A percentile compares a stretch with the other conserved stretches of the same genome.
These are phyloP conservation scores for Voacanga thouarsii DNA, from an alignment of 257 asterid genomes.

Conservation along the genomic window DNA sequence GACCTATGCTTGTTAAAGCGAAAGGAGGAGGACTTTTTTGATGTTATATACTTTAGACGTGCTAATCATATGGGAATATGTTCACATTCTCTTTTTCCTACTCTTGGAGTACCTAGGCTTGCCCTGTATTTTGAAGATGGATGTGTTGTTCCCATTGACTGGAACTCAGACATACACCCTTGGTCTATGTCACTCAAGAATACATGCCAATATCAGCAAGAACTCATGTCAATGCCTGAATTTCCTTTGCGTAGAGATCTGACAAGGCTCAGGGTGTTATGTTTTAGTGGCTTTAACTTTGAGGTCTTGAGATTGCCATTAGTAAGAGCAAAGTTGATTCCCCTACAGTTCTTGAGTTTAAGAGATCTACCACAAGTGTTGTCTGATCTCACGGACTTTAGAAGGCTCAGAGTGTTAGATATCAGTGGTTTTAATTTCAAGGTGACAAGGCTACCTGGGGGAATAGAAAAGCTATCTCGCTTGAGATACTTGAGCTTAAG, in stretches of 20 bases:
- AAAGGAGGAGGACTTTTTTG: too few relatives aligned
- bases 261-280: too few relatives aligned
- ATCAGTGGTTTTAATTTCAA: background rate
- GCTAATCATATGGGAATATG: too few relatives aligned
- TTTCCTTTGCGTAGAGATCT: too few relatives aligned
- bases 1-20: too few relatives aligned
- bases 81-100: too few relatives aligned
- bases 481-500: slow-evolving; percentile 5
- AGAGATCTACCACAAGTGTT: background rate
- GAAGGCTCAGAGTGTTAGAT: slow-evolving; percentile 4
- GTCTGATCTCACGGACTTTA: background rate
- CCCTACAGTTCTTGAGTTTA: background rate
- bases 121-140: too few relatives aligned
- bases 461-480: background rate
- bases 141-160: background rate
- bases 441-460: background rate
- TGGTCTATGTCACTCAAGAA: background rate
- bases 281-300: background rate
- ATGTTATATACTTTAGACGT: too few relatives aligned
- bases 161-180: background rate
- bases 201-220: background rate
- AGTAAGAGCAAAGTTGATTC: background rate
- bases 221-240: too few relatives aligned
- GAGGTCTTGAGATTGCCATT: background rate
- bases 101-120: too few relatives aligned